Evolutionary conservation across 257 asterid species (phyloP).

Genomic region (Vinca minor): DNA sequence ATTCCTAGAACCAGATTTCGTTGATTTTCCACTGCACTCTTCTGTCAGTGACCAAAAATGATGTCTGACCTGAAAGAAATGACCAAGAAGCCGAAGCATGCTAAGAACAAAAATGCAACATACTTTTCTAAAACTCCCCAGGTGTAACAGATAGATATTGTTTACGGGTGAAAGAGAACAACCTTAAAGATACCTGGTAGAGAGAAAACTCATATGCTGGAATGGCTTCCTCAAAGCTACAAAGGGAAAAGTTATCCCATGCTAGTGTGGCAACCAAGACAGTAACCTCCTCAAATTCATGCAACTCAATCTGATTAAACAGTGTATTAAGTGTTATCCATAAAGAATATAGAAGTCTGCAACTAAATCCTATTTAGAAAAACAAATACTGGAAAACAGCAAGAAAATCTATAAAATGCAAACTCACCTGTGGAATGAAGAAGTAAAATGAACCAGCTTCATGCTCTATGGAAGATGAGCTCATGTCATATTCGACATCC

Average conservation of each 20-base stretch:
- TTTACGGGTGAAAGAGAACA: conserved; percentile 14
- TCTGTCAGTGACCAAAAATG: conserved; percentile 12
- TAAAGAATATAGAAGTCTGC: neutral
- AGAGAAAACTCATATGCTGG: conserved; percentile 39
- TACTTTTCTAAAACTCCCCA: neutral
- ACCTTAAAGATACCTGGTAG: conserved; percentile 60
- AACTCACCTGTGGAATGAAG: conserved; percentile 71
- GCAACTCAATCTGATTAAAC: conserved; percentile 61
- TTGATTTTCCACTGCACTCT: conserved; percentile 32
- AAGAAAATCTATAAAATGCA: conserved; percentile 5
- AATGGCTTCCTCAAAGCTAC: conserved; percentile 54
- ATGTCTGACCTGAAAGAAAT: conserved; percentile 46
- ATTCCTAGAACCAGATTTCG: conserved; percentile 37
- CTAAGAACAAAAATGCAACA: neutral
- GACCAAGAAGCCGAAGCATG: neutral
- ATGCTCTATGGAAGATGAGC: conserved; percentile 34
- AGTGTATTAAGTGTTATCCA: neutral
- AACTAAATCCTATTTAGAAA: neutral
- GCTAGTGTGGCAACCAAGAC: conserved; percentile 57
- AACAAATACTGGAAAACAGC: neutral
- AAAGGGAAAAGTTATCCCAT: conserved; percentile 54
- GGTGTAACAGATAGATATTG: neutral
- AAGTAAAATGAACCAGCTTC: conserved; percentile 57
- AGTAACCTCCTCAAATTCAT: conserved; percentile 59
- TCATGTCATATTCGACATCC: conserved; percentile 45